Evolutionary conservation across 176 grass and related monocot species (phyloP), one percentile per base, ranked within the genome.

Genomic region (Zoysia japonica): DNA sequence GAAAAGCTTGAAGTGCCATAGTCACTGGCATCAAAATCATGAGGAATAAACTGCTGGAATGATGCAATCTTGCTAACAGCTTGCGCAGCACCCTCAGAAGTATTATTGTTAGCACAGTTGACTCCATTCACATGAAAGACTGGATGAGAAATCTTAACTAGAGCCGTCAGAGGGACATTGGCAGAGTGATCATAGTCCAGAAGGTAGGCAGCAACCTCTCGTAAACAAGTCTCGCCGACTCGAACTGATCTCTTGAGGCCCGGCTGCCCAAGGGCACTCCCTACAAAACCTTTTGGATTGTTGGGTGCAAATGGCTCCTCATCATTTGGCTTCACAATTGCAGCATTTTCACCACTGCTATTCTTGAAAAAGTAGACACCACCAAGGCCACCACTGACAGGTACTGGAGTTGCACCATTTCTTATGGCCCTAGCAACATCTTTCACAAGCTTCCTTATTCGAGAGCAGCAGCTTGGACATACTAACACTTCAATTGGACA

Each of bases 251-350:
- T 88, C 86, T 90, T 93, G 65, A 93, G 62, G 66, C 91, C 91
- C 55, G 91, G 91, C 70, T 93, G 85, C 65, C 91, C 91, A 84
- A 93, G 91, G 71, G 88, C 80, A 73, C 80, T 93, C 40, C 91
- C 91, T 14, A 71, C 83, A 59, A 93, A 93, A 55, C 91, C 91
- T 86, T 93, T 93, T 54, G 91, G 91, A 74, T 93, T 93, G 67
- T 93, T 93, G 48, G 91, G 91, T 78, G 88, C 91, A 88, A 88
- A 93, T 53, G 91, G 91, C 45, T 93, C 91, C 80, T 93, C 91
- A 2, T 93, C 91, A 76, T 87, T 93, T 40, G 91, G 91, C 76
- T 93, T 93, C 80, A 93, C 88, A 67, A 93, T 90, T 70, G 91
- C 91, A 75, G 41, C 83, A 80, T 87, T 93, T 68, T 79, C 83